phyloP scores from a whole-genome alignment of 192 early-diverging fungal genomes.

The Mortierella hygrophila region DNA sequence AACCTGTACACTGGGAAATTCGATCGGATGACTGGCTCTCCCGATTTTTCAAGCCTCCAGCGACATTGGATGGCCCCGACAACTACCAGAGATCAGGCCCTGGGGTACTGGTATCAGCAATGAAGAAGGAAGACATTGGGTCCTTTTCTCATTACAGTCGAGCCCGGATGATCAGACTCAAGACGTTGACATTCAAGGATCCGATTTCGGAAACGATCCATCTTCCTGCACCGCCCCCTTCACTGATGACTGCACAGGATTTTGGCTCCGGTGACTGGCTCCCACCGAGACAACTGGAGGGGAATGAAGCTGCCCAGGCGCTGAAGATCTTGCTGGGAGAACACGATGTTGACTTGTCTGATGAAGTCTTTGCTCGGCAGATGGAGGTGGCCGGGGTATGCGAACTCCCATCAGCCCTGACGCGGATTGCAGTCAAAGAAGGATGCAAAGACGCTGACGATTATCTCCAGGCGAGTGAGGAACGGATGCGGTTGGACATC shows the following conservation, averaged over 20 bases:
- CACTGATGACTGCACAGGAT: background rate
- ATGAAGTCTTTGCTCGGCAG: background rate
- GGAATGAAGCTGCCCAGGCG: background rate
- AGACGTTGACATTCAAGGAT: background rate
- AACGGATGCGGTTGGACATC: background rate
- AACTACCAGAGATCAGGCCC: background rate
- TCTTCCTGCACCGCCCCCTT: background rate
- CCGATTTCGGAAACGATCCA: background rate
- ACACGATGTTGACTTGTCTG: background rate
- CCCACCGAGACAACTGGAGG: background rate
- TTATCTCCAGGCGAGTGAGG: background rate
- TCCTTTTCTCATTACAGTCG: slow-evolving; percentile 1
- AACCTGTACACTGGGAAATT: slow-evolving; percentile 8
- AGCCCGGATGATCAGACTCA: background rate
- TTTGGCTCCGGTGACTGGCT: background rate
- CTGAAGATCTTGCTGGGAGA: background rate
- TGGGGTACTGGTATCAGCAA: background rate
- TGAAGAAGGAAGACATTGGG: background rate
- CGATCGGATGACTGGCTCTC: slow-evolving; percentile 26
- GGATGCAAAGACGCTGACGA: slow-evolving; percentile 8
- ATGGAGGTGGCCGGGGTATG: background rate
- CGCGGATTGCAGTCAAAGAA: slow-evolving; percentile 1
- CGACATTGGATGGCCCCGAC: background rate
- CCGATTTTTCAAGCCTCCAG: slow-evolving; percentile 1
- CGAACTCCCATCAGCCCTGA: background rate